Percentiles rank a stretch among this genome's conserved stretches.
These are phyloP conservation scores for Paecilomyces dactylethromorphus DNA, from an alignment of 2,329 filamentous ascomycete genomes.

Conservation along the genomic window DNA sequence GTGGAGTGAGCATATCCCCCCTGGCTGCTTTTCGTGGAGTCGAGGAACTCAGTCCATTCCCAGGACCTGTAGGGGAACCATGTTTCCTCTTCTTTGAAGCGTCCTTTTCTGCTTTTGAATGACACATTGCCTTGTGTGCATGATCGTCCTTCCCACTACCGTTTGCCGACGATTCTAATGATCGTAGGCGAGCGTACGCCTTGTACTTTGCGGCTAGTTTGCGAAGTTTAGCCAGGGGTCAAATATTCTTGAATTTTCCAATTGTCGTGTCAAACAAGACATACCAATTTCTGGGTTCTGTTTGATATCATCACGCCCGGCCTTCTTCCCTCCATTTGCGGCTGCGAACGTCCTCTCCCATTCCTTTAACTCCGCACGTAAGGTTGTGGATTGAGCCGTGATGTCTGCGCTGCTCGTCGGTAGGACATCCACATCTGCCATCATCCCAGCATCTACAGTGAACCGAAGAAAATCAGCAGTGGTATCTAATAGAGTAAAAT, in stretches of 20 bases:
- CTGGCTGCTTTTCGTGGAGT: constrained; percentile 32
- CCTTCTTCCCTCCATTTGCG: constrained; percentile 37
- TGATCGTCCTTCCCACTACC: constrained; percentile 12
- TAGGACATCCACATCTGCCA: constrained; percentile 13
- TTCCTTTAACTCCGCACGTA: constrained; percentile 40
- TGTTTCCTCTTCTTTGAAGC: constrained; percentile 26
- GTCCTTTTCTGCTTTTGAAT: constrained; percentile 11
- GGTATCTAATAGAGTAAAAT: not conserved
- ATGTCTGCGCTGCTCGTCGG: constrained; percentile 17
- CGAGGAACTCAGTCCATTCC: constrained; percentile 7
- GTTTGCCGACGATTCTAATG: constrained; percentile 20
- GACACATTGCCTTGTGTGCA: constrained; percentile 8
- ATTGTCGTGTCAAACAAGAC: not conserved
- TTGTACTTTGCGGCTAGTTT: constrained; percentile 42
- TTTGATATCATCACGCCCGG: constrained; percentile 43
- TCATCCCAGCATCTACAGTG: constrained; percentile 13
- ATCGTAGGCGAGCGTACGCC: constrained; percentile 37
- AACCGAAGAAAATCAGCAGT: not conserved
- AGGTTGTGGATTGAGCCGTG: constrained; percentile 18
- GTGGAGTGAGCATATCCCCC: constrained; percentile 24
- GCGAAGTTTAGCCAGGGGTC: not conserved
- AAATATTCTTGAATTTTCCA: not conserved
- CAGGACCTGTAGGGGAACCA: constrained; percentile 19
- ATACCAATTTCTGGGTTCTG: constrained; percentile 37
- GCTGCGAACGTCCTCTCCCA: constrained; percentile 42